Conservation (phyloP, 176 grass and related monocot species). For the Lolium perenne region DNA sequence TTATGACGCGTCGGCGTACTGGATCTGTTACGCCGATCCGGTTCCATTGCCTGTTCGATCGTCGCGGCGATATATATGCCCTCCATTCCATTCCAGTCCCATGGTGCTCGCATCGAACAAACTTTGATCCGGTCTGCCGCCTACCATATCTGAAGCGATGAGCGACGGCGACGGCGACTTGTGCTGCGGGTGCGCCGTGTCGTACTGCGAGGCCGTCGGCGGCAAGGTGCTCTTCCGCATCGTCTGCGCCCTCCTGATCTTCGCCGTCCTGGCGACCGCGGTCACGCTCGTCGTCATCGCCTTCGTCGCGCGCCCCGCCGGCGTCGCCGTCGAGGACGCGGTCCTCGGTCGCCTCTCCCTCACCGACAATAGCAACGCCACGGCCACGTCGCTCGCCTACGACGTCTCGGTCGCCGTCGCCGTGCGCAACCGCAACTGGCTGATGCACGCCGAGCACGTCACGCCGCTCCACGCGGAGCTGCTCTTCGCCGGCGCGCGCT, state of each 20-base stretch:
- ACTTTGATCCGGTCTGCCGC: background rate
- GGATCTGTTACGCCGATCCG: slow-evolving; percentile 14
- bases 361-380: background rate
- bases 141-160: background rate
- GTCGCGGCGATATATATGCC: background rate
- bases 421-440: background rate
- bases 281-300: background rate
- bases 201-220: background rate
- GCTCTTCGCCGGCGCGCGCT: background rate
- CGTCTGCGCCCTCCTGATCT: background rate
- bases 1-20: background rate
- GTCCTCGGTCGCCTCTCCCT: background rate
- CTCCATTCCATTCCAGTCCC: background rate
- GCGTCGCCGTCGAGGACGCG: background rate
- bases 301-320: background rate
- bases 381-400: background rate
- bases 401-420: background rate
- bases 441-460: background rate
- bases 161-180: background rate
- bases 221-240: background rate
- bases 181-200: background rate
- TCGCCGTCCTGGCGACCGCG: background rate
- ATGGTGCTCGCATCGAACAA: background rate
- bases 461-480: background rate
- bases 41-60: background rate